Base-by-base conservation (phyloP, 1,284 basidiomycete species). In the Heliocybe sulcata region DNA sequence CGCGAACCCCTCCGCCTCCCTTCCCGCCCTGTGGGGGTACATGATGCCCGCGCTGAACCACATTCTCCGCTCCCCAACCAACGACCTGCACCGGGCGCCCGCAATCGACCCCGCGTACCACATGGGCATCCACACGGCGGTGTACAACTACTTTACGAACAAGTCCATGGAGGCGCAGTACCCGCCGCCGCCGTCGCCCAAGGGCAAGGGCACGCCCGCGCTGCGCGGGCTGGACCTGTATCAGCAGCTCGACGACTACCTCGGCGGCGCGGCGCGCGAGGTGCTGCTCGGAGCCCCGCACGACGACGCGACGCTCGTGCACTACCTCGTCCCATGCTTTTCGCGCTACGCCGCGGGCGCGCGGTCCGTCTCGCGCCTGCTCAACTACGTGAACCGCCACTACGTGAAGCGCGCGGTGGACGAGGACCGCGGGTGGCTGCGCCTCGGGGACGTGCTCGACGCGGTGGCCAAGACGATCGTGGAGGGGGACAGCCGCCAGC, bases 341-440 rank as follows among this genome's bases (percentile, higher is more conserved):
- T 76, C 77, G 57, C 85, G 86, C 53, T 90, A 81, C 67, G 74
- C 76, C 57, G 73, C 80, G 31, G 86, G 87, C 52, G 81, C 82
- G 6, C 77, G 79, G 58, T 78, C 84, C 53, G 79, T 84, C 57
- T 77, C 83, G 65, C 80, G 87, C 59, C 77, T 90, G 26, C 76
- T 89, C 60, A 87, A 82, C 70, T 90, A 90, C 65, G 78, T 90
- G 53, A 89, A 90, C 67, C 79, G 87, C 22, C 86, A 89, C 67
- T 87, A 86, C 63, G 85, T 90, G 61, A 85, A 84, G 65, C 82
- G 85, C 23, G 83, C 83, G 47, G 73, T 85, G 8, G 86, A 89
- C 66, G 86, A 90, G 67, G 87, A 88, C 67, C 79, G 75, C 58
- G 86, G 87, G 33, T 90, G 87, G 87, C 73, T 90, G 48, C 77